phyloP scores from a whole-genome alignment of 164 flowering plant species.

The Vitis cinerea region DNA sequence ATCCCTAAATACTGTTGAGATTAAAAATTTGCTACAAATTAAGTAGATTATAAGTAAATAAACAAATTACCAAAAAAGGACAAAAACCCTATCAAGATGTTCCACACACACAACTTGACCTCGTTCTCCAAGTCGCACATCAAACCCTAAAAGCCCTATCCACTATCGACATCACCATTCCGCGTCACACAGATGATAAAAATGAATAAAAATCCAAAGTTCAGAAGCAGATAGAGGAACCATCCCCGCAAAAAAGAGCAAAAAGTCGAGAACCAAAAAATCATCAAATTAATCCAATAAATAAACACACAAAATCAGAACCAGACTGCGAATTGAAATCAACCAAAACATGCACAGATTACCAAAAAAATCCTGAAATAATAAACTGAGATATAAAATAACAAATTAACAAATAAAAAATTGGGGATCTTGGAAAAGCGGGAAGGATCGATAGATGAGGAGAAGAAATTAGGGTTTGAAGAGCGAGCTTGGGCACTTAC shows the following conservation, averaged over 20 bases:
- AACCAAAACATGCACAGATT: neutral
- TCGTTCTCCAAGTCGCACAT: too few species aligned
- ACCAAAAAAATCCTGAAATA: neutral
- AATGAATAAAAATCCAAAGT: neutral
- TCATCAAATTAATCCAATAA: neutral
- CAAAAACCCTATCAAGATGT: too few species aligned
- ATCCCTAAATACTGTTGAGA: too few species aligned
- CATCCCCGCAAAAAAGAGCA: neutral
- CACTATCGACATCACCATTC: too few species aligned
- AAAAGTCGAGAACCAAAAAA: neutral
- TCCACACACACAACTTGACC: too few species aligned
- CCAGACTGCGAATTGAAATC: neutral
- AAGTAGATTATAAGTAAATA: too few species aligned
- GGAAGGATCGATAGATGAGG: slow-evolving; percentile 4
- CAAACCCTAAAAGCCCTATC: too few species aligned
- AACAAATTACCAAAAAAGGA: too few species aligned
- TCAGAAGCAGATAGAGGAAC: neutral
- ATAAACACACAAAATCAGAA: slow-evolving; percentile 4
- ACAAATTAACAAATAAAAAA: neutral
- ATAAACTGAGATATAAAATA: neutral
- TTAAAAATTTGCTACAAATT: too few species aligned
- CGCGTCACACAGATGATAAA: slow-evolving; percentile 1
- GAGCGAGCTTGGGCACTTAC: slow-evolving; percentile 19
- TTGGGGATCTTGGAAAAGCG: slow-evolving; percentile 18
- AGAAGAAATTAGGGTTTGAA: slow-evolving; percentile 15